Evolutionary conservation across 179 eudicot species (phyloP).

Genomic region (Pouteria campechiana): DNA sequence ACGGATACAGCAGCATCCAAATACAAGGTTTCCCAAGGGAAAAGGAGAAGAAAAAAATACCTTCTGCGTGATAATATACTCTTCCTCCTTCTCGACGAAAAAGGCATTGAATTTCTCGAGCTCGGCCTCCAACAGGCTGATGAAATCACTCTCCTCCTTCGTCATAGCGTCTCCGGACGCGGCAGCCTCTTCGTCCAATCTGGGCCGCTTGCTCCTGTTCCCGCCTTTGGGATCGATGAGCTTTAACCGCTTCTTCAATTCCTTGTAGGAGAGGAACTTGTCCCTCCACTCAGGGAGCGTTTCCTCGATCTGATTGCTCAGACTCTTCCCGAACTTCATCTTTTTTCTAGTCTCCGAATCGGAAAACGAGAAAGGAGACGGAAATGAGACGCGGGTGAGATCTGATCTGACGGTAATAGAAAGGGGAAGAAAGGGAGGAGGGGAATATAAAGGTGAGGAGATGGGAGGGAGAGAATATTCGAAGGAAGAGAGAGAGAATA

Average conservation of each 20-base stretch:
- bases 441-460: not conserved
- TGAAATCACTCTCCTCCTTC: slow-evolving; percentile 55
- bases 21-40: too few relatives aligned
- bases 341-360: not conserved
- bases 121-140: slow-evolving; percentile 63
- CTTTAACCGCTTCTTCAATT: slow-evolving; percentile 66
- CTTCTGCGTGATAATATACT: slow-evolving; percentile 79
- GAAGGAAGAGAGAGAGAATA: slow-evolving; percentile 1
- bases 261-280: slow-evolving; percentile 81
- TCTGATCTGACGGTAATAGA: not conserved
- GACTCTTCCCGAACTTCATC: slow-evolving; percentile 91
- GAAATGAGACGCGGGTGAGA: not conserved
- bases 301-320: slow-evolving; percentile 81
- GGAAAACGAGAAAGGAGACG: not conserved
- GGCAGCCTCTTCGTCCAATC: slow-evolving; percentile 12
- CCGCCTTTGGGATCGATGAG: slow-evolving; percentile 33
- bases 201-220: slow-evolving; percentile 1
- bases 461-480: slow-evolving; percentile 7
- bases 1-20: too few relatives aligned
- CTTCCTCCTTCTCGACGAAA: slow-evolving; percentile 88
- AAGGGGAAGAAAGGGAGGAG: not conserved
- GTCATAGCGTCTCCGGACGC: slow-evolving; percentile 29
- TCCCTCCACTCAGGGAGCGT: slow-evolving; percentile 89
- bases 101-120: slow-evolving; percentile 78
- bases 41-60: slow-evolving; percentile 15